Base-by-base conservation (phyloP, 306 rosid genomes). In the Pachyrhizus erosus region DNA sequence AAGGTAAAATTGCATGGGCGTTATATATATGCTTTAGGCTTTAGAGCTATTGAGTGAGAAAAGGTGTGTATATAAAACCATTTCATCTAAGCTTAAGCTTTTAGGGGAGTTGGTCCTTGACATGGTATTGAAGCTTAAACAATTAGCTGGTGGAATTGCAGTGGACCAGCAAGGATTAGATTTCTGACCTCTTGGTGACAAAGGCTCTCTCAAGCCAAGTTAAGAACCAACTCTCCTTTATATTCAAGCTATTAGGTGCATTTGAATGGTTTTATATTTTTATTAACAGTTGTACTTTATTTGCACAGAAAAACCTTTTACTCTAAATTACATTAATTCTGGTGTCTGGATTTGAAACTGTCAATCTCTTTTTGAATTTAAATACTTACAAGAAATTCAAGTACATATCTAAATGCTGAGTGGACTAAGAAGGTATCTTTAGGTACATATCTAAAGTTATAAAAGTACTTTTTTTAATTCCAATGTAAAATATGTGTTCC, bases 221-320 rank as follows among this genome's bases (percentile, higher is more conserved):
- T 60, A 24, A 48, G 77, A 29, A 9, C 18, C 64, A 26, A 72
- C 29, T 27, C 43, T 71, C 7, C 45, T 17, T 13, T 24, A 70
- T 26, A 51, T 20, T 51, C 42, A 31, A 51, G 64, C 62, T 73
- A 3, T 40, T 9, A 14, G 48, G 31, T 51, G 48, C 21, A 24
- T 11, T 60, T 76, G 40, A 60, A 58, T 60, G 29, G 58, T 76
- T 76, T 42, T 57, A 39, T 55, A 75, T 55, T 75, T 55, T 40
- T 42, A 33, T 18, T 66, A 52, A 69, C 9, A 26, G 33, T 5
- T 37, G 5, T 21, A 29, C 40, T 43, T 29, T 18, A 26, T 48
- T 12, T 58, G 64, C 21, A 4, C 84, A 60, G 74, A 60, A 46
- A 6, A 54, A 43, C 67, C 40, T 67, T 60, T 6, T 43, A 26